Evolutionary conservation across 1,284 basidiomycete species (phyloP).

Genomic region (Lentinula novae-zelandiae): DNA sequence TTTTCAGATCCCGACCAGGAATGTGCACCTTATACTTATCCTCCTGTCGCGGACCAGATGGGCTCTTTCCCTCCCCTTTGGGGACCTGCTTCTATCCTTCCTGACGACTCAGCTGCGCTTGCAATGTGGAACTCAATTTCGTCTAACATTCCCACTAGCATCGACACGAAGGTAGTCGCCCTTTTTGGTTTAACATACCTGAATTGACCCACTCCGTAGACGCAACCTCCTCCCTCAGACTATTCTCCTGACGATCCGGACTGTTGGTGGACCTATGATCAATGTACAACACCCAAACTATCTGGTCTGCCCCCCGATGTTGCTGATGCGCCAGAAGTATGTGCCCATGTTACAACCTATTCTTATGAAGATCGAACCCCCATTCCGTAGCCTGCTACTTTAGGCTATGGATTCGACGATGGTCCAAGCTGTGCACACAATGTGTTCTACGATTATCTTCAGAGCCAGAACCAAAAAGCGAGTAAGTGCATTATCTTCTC

Average conservation of each 20-base stretch:
- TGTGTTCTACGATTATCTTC: constrained; percentile 60
- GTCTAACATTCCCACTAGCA: constrained; percentile 23
- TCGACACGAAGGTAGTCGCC: constrained; percentile 19
- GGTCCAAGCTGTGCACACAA: constrained; percentile 72
- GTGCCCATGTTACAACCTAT: background rate
- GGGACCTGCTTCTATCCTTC: constrained; percentile 29
- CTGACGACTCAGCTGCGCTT: constrained; percentile 35
- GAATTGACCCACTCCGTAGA: background rate
- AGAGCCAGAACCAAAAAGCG: constrained; percentile 63
- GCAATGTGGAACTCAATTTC: constrained; percentile 23
- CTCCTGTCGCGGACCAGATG: constrained; percentile 30
- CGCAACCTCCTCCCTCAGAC: background rate
- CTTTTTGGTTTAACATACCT: too few species aligned
- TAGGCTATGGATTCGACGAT: constrained; percentile 64
- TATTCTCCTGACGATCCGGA: constrained; percentile 5
- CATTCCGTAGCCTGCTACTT: constrained; percentile 46
- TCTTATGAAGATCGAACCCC: too few species aligned
- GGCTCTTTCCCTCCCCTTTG: constrained; percentile 35
- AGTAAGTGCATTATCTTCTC: constrained; percentile 34
- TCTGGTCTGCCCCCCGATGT: constrained; percentile 48
- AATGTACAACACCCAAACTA: constrained; percentile 56
- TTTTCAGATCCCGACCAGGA: constrained; percentile 25
- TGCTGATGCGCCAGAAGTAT: constrained; percentile 54
- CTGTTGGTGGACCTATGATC: constrained; percentile 49
- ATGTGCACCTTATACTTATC: constrained; percentile 27